These are phyloP conservation scores for Malus sylvestris DNA, from an alignment of 306 rosid genomes.

Conservation along the genomic window DNA sequence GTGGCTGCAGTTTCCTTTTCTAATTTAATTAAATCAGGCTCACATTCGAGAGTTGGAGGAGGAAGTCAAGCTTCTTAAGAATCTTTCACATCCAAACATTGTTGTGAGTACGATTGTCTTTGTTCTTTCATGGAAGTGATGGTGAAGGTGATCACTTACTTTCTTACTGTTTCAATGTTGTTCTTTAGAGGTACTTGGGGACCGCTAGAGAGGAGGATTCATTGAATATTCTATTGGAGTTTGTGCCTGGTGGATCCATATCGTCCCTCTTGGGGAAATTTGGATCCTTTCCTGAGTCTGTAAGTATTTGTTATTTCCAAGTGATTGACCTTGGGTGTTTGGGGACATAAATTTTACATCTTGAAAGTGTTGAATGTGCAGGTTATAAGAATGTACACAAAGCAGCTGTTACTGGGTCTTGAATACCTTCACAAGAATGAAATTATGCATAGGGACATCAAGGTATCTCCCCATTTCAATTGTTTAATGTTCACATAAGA, in stretches of 20 bases:
- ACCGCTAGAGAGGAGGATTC: slow-evolving; percentile 85
- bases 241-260: slow-evolving; percentile 93
- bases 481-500: neutral
- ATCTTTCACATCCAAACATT: slow-evolving; percentile 83
- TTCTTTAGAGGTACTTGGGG: slow-evolving; percentile 69
- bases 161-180: neutral
- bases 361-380: slow-evolving; percentile 13
- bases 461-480: slow-evolving; percentile 36
- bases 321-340: neutral
- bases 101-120: slow-evolving; percentile 52
- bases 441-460: slow-evolving; percentile 91
- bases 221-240: slow-evolving; percentile 80
- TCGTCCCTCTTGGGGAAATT: slow-evolving; percentile 84
- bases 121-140: slow-evolving; percentile 1
- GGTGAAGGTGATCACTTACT: slow-evolving; percentile 1
- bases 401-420: slow-evolving; percentile 77
- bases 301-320: slow-evolving; percentile 37
- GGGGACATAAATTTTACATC: neutral
- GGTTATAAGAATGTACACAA: slow-evolving; percentile 87
- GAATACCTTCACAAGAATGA: slow-evolving; percentile 82
- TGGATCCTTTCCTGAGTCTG: slow-evolving; percentile 89
- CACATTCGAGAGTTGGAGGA: slow-evolving; percentile 85
- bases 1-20: slow-evolving; percentile 2
- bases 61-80: slow-evolving; percentile 83
- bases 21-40: slow-evolving; percentile 41